Percentiles rank a stretch among this genome's conserved stretches.
Conservation (phyloP, 805 yeast genomes). For the Crinitomyces ghanaensis region DNA sequence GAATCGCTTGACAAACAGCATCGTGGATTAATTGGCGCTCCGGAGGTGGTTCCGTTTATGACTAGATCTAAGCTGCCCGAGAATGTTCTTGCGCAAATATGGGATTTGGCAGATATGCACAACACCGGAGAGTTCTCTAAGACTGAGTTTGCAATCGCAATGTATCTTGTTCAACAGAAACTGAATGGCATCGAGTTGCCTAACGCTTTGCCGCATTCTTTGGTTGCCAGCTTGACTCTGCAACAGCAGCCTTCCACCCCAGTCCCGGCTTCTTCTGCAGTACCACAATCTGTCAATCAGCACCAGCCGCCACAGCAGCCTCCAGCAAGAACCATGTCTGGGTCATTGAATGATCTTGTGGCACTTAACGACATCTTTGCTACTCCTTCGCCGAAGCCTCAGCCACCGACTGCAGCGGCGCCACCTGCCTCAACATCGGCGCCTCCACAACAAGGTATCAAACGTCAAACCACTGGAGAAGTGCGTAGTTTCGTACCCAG, state of each 20-base stretch:
- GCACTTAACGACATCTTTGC: conserved; percentile 46
- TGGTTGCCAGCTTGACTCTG: conserved; percentile 28
- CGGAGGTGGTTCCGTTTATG: conserved; percentile 77
- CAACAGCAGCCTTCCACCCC: conserved; percentile 11
- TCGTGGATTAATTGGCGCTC: conserved; percentile 56
- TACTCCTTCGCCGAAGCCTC: conserved; percentile 27
- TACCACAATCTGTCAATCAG: neutral
- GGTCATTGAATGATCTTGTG: conserved; percentile 24
- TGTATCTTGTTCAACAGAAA: conserved; percentile 81
- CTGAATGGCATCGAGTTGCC: conserved; percentile 74
- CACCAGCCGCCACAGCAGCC: conserved; percentile 10
- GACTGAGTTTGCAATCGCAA: conserved; percentile 83
- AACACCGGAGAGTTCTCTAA: conserved; percentile 73
- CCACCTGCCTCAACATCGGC: conserved; percentile 24
- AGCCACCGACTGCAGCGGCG: conserved; percentile 10
- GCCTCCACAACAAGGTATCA: neutral
- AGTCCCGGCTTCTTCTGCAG: conserved; percentile 3
- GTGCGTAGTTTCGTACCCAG: conserved; percentile 53
- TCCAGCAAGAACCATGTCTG: conserved; percentile 10
- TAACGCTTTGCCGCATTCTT: conserved; percentile 56
- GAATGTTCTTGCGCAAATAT: conserved; percentile 63
- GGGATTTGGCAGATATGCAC: conserved; percentile 91
- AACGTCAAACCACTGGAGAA: neutral
- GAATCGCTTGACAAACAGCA: conserved; percentile 60
- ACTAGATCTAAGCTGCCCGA: conserved; percentile 80